Base-by-base conservation (phyloP, 2,329 filamentous ascomycete species). In the Fusarium sarcochroum region DNA sequence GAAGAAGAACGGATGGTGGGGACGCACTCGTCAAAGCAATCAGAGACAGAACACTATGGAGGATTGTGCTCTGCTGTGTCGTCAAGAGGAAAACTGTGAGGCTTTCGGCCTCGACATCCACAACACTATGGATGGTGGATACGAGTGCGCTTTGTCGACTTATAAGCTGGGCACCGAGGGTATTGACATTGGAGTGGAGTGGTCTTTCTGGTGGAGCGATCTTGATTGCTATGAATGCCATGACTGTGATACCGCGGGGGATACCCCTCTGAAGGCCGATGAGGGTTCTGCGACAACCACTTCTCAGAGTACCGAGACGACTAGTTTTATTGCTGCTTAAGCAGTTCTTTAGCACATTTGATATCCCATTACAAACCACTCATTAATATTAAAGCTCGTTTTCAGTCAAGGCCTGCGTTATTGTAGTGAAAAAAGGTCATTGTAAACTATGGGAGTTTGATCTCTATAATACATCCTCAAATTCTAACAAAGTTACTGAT, bases 141-240 rank as follows among this genome's bases (percentile, higher is more conserved):
- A 6, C 3, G 0, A 15, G 4, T 44, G 61, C 35, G 57, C 61
- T 14, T 9, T 62, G 17, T 42, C 50, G 4, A 21, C 23, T 34
- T 62, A 64, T 5, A 61, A 51, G 34, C 18, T 64, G 15, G 61
- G 32, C 2, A 51, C 51, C n/a, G 50, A 55, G 34, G 61, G 61
- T 6, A 62, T 64, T 21, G 34, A 55, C 5, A 6, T 61, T 2
- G 18, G 41, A 8, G 45, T 41, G 7, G 13, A 20, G 5, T 51
- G 20, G n/a, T 62, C 61, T 1, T 4, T 64, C 9, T 46, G 40
- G 61, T 64, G 57, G 61, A 62, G 46, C 5, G 58, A 64, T 8
- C 8, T 44, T 3, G 61, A 62, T 20, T 62, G 50, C 11, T 62
- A 57, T 46, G 61, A 57, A 7, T 64, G 61, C 7, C 34, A 57